Conservation (phyloP, 768 basidiomycete species). For the Crucibulum laeve region DNA sequence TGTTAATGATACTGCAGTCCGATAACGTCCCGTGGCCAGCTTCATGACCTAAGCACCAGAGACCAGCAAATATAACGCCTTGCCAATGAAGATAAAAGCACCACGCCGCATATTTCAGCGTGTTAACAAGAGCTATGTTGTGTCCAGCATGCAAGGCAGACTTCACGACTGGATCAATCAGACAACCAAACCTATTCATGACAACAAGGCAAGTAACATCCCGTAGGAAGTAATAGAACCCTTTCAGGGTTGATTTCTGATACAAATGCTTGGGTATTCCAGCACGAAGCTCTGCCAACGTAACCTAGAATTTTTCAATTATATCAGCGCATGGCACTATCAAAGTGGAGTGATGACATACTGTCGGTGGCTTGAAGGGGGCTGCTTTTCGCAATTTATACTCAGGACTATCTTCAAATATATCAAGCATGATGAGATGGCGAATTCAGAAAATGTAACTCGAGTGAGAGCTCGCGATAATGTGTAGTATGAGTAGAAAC, state of each 20-base stretch:
- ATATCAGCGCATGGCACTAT: neutral
- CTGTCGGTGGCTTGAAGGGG: slow-evolving; percentile 37
- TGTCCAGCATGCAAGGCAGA: neutral
- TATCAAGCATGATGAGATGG: slow-evolving; percentile 15
- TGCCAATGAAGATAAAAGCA: slow-evolving; percentile 55
- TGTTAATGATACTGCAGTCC: slow-evolving; percentile 36
- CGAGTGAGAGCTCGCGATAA: neutral
- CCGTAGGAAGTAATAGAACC: slow-evolving; percentile 40
- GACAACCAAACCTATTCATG: slow-evolving; percentile 41
- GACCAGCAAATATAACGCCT: slow-evolving; percentile 52
- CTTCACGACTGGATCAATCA: slow-evolving; percentile 35
- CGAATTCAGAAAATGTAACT: slow-evolving; percentile 3
- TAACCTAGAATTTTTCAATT: slow-evolving; percentile 23
- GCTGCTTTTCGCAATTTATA: slow-evolving; percentile 34
- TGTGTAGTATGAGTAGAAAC: neutral
- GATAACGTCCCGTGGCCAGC: slow-evolving; percentile 59
- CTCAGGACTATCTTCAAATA: slow-evolving; percentile 37
- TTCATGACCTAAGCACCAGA: slow-evolving; percentile 64
- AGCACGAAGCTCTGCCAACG: slow-evolving; percentile 44
- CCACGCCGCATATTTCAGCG: slow-evolving; percentile 36
- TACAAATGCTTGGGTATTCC: slow-evolving; percentile 50
- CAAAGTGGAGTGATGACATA: slow-evolving; percentile 8
- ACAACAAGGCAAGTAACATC: slow-evolving; percentile 40
- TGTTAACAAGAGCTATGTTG: neutral
- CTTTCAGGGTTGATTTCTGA: slow-evolving; percentile 44